phyloP scores from a whole-genome alignment of 108 stramenopile species.

The Nitzschia putrida region DNA sequence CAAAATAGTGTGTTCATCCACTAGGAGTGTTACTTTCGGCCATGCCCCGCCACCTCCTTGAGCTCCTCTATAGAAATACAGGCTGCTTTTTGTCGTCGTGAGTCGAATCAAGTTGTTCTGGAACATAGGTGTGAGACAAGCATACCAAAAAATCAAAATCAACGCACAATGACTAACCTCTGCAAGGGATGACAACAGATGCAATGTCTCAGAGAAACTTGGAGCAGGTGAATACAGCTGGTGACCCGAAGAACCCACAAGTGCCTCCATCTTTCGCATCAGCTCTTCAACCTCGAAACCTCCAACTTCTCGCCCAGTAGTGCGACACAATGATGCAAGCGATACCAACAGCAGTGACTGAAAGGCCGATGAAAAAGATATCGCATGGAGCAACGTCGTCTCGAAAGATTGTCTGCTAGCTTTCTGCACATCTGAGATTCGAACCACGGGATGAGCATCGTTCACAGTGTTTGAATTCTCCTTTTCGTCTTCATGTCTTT shows the following conservation, averaged over 20 bases:
- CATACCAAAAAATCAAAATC: neutral
- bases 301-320: constrained; percentile 53
- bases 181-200: constrained; percentile 54
- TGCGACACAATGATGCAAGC: constrained; percentile 57
- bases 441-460: constrained; percentile 39
- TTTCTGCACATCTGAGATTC: constrained; percentile 66
- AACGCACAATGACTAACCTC: constrained; percentile 41
- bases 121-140: neutral
- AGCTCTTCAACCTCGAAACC: constrained; percentile 73
- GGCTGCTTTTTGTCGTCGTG: constrained; percentile 39
- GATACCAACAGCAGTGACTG: constrained; percentile 75
- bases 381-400: constrained; percentile 45
- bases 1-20: constrained; percentile 61
- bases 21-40: constrained; percentile 56
- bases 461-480: neutral
- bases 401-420: constrained; percentile 61
- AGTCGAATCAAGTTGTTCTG: constrained; percentile 54
- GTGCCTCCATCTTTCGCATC: constrained; percentile 70
- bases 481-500: constrained; percentile 29
- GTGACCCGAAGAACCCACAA: constrained; percentile 68
- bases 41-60: constrained; percentile 58
- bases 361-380: constrained; percentile 57
- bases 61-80: constrained; percentile 37
- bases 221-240: constrained; percentile 63
- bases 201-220: constrained; percentile 46